A percentile compares a stretch with the other conserved stretches of the same genome.
These are phyloP conservation scores for Panellus pusillus DNA, from an alignment of 768 basidiomycete genomes.

Conservation along the genomic window DNA sequence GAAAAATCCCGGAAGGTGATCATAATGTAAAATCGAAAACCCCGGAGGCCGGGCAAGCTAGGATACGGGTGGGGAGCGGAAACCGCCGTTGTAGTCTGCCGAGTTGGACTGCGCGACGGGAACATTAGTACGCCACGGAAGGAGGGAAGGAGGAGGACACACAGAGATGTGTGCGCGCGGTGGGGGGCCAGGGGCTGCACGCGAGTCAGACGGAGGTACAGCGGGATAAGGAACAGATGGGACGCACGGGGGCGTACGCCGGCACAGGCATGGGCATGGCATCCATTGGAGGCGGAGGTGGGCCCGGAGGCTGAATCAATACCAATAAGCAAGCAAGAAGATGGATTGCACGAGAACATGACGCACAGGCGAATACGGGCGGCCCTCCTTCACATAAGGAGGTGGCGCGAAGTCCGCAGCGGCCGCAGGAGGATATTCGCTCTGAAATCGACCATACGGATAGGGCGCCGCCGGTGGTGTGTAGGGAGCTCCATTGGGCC, in stretches of 20 bases:
- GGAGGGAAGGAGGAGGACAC: background rate
- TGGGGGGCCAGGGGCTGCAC: constrained; percentile 11
- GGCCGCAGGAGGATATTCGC: constrained; percentile 9
- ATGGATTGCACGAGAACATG: background rate
- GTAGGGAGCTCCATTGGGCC: background rate
- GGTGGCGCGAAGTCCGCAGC: constrained; percentile 17
- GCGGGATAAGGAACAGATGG: background rate
- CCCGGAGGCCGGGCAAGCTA: too few species aligned
- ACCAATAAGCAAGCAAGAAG: background rate
- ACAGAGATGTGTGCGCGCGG: constrained; percentile 15
- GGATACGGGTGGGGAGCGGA: constrained; percentile 34
- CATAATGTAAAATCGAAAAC: too few species aligned
- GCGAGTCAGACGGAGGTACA: background rate
- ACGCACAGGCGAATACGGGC: constrained; percentile 10
- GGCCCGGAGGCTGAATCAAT: constrained; percentile 10
- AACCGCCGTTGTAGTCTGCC: constrained; percentile 27
- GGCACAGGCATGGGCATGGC: background rate
- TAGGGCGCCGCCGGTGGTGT: background rate
- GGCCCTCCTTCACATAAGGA: constrained; percentile 19
- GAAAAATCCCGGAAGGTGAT: too few species aligned
- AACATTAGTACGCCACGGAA: background rate
- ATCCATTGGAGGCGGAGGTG: constrained; percentile 8
- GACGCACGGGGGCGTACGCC: constrained; percentile 10
- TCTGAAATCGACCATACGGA: background rate
- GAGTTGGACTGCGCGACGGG: background rate